These are phyloP conservation scores for Saccharomycopsis phalli DNA, from an alignment of 1,139 yeast genomes.

Conservation along the genomic window DNA sequence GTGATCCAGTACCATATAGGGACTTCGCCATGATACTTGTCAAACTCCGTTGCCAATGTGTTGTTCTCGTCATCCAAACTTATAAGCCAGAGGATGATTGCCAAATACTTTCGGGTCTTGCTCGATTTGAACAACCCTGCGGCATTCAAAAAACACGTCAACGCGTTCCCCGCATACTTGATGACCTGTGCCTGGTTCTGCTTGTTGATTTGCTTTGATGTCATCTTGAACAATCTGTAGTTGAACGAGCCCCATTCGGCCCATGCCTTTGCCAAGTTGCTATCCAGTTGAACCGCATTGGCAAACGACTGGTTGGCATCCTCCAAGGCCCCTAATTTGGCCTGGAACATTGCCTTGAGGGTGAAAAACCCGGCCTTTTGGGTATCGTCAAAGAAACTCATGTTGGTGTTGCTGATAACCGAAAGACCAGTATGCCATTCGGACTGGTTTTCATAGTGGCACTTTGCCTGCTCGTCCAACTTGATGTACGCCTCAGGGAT, in stretches of 20 bases:
- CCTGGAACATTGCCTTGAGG: slow-evolving; percentile 93
- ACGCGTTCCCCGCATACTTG: slow-evolving; percentile 85
- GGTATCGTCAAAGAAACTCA: slow-evolving; percentile 92
- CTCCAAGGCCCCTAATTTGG: slow-evolving; percentile 78
- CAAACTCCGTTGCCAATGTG: slow-evolving; percentile 78
- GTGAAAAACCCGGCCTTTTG: slow-evolving; percentile 98
- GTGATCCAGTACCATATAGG: slow-evolving; percentile 99
- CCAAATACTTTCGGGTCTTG: slow-evolving; percentile 78
- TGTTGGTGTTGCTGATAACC: slow-evolving; percentile 90
- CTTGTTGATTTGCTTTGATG: slow-evolving; percentile 48
- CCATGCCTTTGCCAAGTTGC: slow-evolving; percentile 96
- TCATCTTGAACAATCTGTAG: slow-evolving; percentile 79
- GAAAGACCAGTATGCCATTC: slow-evolving; percentile 92
- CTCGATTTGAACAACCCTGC: slow-evolving; percentile 93
- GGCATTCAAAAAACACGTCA: slow-evolving; percentile 93
- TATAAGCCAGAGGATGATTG: slow-evolving; percentile 88
- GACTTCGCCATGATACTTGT: slow-evolving; percentile 87
- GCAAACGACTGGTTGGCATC: slow-evolving; percentile 98
- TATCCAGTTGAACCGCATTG: slow-evolving; percentile 91
- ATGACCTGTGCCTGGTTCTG: slow-evolving; percentile 27
- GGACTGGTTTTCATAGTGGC: slow-evolving; percentile 79
- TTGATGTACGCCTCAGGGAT: slow-evolving; percentile 96
- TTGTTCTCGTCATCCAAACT: slow-evolving; percentile 85
- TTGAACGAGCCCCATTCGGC: slow-evolving; percentile 99
- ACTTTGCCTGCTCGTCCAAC: slow-evolving; percentile 92